Evolutionary conservation across 2,329 filamentous ascomycete species (phyloP).

Genomic region (Aspergillus caelatus): DNA sequence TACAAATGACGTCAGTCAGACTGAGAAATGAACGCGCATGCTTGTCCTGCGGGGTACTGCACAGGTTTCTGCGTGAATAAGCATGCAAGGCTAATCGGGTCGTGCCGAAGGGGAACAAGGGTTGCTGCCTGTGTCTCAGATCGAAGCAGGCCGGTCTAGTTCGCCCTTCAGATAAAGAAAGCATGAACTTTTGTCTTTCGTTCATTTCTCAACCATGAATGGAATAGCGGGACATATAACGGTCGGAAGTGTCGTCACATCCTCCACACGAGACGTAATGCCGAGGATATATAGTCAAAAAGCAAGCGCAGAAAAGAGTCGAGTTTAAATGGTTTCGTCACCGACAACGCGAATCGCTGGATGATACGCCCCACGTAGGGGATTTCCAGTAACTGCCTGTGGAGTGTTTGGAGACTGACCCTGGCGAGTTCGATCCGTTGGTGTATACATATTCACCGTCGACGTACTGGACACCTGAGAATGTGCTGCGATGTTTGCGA

Average conservation of each 20-base stretch:
- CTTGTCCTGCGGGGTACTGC: background rate
- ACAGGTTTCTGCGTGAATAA: background rate
- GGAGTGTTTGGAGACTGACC: slow-evolving; percentile 44
- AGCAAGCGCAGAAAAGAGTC: slow-evolving; percentile 9
- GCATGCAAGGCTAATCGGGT: background rate
- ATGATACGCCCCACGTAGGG: slow-evolving; percentile 30
- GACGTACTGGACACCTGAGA: slow-evolving; percentile 87
- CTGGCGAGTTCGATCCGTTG: slow-evolving; percentile 39
- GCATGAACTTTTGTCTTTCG: slow-evolving; percentile 14
- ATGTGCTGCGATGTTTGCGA: slow-evolving; percentile 85
- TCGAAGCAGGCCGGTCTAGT: background rate
- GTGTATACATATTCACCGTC: slow-evolving; percentile 92
- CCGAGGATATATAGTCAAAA: slow-evolving; percentile 21
- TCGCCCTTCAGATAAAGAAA: slow-evolving; percentile 6
- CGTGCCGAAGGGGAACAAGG: background rate
- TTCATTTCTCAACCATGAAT: slow-evolving; percentile 14
- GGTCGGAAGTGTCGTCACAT: slow-evolving; percentile 21
- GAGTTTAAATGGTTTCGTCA: slow-evolving; percentile 18
- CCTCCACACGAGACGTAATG: slow-evolving; percentile 26
- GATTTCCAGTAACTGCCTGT: slow-evolving; percentile 38
- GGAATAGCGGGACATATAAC: slow-evolving; percentile 10
- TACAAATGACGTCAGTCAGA: slow-evolving; percentile 1
- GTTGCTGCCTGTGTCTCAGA: background rate
- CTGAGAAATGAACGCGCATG: background rate
- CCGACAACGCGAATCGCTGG: slow-evolving; percentile 32